phyloP scores from a whole-genome alignment of 768 basidiomycete genomes.

The Hericium coralloides region DNA sequence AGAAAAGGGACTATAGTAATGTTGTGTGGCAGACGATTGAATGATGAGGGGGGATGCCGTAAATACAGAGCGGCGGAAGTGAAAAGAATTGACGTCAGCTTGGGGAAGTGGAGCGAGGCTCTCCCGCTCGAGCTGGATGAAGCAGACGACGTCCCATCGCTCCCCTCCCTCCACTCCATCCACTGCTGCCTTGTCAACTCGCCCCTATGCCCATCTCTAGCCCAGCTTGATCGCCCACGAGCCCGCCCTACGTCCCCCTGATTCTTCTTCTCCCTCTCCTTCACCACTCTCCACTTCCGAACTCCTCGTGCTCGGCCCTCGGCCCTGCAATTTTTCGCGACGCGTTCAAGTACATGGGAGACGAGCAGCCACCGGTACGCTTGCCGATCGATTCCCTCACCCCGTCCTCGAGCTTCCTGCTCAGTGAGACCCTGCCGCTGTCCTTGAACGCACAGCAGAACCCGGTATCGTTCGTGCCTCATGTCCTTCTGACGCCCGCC shows the following conservation, averaged over 20 bases:
- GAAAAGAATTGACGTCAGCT: neutral
- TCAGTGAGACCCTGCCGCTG: slow-evolving; percentile 16
- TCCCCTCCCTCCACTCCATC: neutral
- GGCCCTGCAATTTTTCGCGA: neutral
- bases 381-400: slow-evolving; percentile 1
- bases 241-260: neutral
- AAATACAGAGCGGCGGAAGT: neutral
- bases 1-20: neutral
- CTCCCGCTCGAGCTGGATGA: too few species aligned
- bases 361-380: slow-evolving; percentile 4
- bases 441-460: slow-evolving; percentile 14
- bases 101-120: neutral
- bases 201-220: neutral
- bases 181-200: neutral
- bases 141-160: neutral
- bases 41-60: neutral
- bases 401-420: slow-evolving; percentile 8
- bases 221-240: neutral
- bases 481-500: slow-evolving; percentile 18
- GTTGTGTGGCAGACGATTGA: neutral
- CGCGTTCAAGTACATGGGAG: neutral
- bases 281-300: too few species aligned
- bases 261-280: neutral
- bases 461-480: slow-evolving; percentile 23
- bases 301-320: neutral